phyloP scores from a whole-genome alignment of 495 filamentous ascomycete genomes.

The Diplogelasinospora grovesii region DNA sequence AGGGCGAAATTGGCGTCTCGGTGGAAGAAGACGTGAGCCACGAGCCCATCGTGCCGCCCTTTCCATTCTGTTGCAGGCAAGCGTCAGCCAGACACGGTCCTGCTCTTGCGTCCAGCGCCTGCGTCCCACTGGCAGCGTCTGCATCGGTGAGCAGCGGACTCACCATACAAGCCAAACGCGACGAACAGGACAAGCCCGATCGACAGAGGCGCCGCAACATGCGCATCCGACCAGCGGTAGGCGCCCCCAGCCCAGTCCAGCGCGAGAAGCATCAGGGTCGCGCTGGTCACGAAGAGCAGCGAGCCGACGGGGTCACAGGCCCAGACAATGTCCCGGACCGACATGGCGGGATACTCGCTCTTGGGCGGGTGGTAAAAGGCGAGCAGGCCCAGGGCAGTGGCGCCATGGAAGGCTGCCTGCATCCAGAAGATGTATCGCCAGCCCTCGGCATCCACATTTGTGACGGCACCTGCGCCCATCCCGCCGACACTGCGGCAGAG shows the following conservation, averaged over 20 bases:
- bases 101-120: no score
- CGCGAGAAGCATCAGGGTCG: slow-evolving; percentile 44
- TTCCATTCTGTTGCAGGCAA: slow-evolving; percentile 41
- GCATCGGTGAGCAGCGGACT: slow-evolving; percentile 1
- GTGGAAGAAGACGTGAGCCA: slow-evolving; percentile 49
- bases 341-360: slow-evolving; percentile 37
- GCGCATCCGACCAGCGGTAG: slow-evolving; percentile 41
- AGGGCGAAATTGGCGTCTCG: slow-evolving; percentile 46
- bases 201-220: slow-evolving; percentile 43
- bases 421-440: slow-evolving; percentile 56
- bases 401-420: slow-evolving; percentile 46
- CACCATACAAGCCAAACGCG: slow-evolving; percentile 41
- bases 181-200: slow-evolving; percentile 40
- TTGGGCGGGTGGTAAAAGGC: slow-evolving; percentile 45
- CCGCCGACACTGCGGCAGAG: slow-evolving; percentile 29
- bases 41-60: slow-evolving; percentile 43
- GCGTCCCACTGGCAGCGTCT: no score
- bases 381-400: slow-evolving; percentile 40
- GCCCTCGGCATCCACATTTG: slow-evolving; percentile 35
- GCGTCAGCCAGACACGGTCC: neutral
- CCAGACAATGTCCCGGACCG: slow-evolving; percentile 39
- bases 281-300: slow-evolving; percentile 39
- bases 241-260: slow-evolving; percentile 48
- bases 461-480: slow-evolving; percentile 46
- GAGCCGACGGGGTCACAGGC: slow-evolving; percentile 49